A percentile compares a stretch with the other conserved stretches of the same genome.
These are phyloP conservation scores for Teunomyces stri DNA, from an alignment of 805 yeast species.

Conservation along the genomic window DNA sequence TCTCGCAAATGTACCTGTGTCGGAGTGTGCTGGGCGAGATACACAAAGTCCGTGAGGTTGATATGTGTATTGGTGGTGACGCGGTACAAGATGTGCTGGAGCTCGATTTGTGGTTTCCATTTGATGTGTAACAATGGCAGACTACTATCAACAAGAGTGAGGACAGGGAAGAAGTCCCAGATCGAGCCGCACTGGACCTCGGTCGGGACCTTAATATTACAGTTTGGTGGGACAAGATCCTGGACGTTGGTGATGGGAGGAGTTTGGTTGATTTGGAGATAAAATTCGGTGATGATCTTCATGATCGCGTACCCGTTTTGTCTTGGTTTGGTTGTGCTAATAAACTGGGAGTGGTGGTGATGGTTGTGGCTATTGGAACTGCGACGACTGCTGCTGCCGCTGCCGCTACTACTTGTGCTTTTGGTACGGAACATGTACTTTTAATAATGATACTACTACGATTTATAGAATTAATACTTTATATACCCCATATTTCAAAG, in stretches of 20 bases:
- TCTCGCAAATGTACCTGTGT: not conserved
- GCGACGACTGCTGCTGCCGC: not conserved
- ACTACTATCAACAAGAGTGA: not conserved
- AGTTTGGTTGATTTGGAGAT: not conserved
- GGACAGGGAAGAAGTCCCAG: slow-evolving; percentile 2
- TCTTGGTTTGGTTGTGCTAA: not conserved
- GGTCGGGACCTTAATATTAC: not conserved
- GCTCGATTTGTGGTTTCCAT: slow-evolving; percentile 1
- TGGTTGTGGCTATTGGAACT: not conserved
- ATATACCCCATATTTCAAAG: not conserved
- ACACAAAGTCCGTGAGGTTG: not conserved
- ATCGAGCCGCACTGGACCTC: not conserved
- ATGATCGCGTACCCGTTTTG: slow-evolving; percentile 1
- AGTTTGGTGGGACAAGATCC: not conserved
- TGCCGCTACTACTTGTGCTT: not conserved
- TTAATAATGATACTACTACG: not conserved
- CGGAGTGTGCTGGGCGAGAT: not conserved
- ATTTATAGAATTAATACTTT: not conserved
- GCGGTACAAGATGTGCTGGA: not conserved
- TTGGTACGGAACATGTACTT: slow-evolving; percentile 1
- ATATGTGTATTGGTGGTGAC: not conserved
- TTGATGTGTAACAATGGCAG: not conserved
- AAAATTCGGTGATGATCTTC: slow-evolving; percentile 1
- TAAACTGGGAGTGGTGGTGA: not conserved
- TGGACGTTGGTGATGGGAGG: not conserved